These are phyloP conservation scores for Petunia axillaris DNA, from an alignment of 257 asterid species.

Conservation along the genomic window DNA sequence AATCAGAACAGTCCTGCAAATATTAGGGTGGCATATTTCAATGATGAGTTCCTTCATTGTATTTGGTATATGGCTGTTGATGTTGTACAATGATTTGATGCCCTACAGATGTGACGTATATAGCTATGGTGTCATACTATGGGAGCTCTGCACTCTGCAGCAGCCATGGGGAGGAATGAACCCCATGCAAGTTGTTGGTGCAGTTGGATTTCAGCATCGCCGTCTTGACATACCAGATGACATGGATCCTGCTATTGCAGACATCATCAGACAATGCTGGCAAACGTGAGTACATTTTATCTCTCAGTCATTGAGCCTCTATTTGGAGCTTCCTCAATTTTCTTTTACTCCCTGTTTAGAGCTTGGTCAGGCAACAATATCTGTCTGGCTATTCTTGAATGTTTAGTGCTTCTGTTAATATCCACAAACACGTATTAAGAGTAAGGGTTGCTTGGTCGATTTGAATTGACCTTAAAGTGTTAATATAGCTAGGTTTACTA, in stretches of 20 bases:
- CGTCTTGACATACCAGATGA: conserved; percentile 92
- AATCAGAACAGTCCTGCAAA: conserved; percentile 10
- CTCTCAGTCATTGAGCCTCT: conserved; percentile 9
- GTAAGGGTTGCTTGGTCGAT: neutral
- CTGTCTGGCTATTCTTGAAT: neutral
- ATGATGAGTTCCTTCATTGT: neutral
- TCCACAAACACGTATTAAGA: neutral
- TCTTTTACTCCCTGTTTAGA: conserved; percentile 15
- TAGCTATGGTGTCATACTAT: conserved; percentile 85
- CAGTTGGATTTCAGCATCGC: conserved; percentile 96
- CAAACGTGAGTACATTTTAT: conserved; percentile 67
- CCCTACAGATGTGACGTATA: conserved; percentile 85
- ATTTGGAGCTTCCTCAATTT: neutral
- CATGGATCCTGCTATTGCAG: conserved; percentile 74
- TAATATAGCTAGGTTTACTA: neutral
- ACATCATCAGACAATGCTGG: conserved; percentile 81
- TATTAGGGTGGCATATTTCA: conserved; percentile 20
- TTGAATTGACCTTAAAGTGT: neutral
- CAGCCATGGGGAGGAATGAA: conserved; percentile 99
- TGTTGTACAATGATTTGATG: conserved; percentile 23
- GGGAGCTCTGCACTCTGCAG: conserved; percentile 93
- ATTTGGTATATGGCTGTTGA: conserved; percentile 10
- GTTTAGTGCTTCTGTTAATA: neutral
- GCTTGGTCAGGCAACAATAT: neutral
- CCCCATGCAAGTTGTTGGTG: conserved; percentile 99